Evolutionary conservation across 805 yeast genomes (phyloP).

Genomic region (Priceomyces fermenticarens): DNA sequence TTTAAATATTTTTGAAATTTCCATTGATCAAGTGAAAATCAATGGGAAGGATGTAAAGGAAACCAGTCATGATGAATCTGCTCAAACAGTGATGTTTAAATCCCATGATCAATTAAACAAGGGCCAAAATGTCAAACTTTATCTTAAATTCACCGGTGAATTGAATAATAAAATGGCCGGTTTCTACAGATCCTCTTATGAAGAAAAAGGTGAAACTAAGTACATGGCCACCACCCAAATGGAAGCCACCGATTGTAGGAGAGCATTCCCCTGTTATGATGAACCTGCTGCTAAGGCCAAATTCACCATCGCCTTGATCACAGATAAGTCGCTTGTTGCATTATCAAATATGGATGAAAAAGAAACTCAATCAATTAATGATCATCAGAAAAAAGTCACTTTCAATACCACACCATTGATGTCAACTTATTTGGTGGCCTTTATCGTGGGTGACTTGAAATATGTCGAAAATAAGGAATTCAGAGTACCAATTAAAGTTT

Average conservation of each 20-base stretch:
- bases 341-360: conserved; percentile 70
- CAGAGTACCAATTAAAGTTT: conserved; percentile 75
- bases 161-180: conserved; percentile 82
- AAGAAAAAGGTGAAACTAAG: conserved; percentile 58
- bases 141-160: conserved; percentile 55
- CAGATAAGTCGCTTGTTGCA: conserved; percentile 53
- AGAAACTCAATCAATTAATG: conserved; percentile 38
- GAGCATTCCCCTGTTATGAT: conserved; percentile 85
- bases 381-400: conserved; percentile 50
- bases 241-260: conserved; percentile 84
- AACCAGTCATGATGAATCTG: conserved; percentile 32
- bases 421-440: conserved; percentile 85
- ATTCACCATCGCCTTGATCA: conserved; percentile 61
- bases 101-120: conserved; percentile 31
- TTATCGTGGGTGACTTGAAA: conserved; percentile 75
- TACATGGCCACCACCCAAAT: conserved; percentile 82
- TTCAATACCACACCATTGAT: conserved; percentile 78
- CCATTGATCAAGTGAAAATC: conserved; percentile 47
- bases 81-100: conserved; percentile 39
- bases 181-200: conserved; percentile 69
- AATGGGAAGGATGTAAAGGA: conserved; percentile 21
- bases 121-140: conserved; percentile 42
- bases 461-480: conserved; percentile 65
- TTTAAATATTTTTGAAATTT: conserved; percentile 66
- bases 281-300: conserved; percentile 79